Conservation (phyloP, 192 early-diverging fungal genomes). For the Mortierella hygrophila region DNA sequence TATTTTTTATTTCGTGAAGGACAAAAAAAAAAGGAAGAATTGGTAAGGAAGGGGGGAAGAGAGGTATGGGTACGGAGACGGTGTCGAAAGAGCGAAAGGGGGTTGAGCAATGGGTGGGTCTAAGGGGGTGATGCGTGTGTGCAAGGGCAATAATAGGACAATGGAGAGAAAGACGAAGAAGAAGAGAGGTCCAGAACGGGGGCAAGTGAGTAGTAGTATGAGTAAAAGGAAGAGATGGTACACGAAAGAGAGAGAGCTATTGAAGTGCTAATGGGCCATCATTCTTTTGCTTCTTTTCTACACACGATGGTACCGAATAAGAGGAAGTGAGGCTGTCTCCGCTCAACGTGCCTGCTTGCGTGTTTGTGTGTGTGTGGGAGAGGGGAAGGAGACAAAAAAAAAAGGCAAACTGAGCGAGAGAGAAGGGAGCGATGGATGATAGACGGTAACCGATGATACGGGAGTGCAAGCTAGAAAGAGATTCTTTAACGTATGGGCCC, state of each 20-base stretch:
- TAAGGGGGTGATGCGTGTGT: background rate
- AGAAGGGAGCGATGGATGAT: no score
- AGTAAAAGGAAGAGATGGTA: background rate
- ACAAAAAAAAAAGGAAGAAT: background rate
- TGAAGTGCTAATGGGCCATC: no score
- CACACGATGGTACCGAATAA: no score
- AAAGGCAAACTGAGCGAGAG: background rate
- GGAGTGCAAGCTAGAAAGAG: no score
- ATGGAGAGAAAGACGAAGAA: background rate
- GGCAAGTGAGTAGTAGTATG: background rate
- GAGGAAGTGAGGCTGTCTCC: no score
- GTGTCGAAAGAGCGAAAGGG: background rate
- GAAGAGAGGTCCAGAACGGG: background rate
- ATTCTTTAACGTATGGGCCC: no score
- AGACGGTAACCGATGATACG: no score
- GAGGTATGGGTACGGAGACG: background rate
- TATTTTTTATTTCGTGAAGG: background rate
- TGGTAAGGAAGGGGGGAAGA: background rate
- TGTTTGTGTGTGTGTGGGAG: no score
- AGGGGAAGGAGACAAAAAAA: background rate
- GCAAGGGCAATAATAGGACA: background rate
- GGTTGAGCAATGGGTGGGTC: background rate
- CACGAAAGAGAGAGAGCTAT: background rate
- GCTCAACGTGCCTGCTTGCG: no score
- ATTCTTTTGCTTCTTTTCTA: no score